Evolutionary conservation across 2,329 filamentous ascomycete species (phyloP).

Genomic region (Talaromyces pinophilus): DNA sequence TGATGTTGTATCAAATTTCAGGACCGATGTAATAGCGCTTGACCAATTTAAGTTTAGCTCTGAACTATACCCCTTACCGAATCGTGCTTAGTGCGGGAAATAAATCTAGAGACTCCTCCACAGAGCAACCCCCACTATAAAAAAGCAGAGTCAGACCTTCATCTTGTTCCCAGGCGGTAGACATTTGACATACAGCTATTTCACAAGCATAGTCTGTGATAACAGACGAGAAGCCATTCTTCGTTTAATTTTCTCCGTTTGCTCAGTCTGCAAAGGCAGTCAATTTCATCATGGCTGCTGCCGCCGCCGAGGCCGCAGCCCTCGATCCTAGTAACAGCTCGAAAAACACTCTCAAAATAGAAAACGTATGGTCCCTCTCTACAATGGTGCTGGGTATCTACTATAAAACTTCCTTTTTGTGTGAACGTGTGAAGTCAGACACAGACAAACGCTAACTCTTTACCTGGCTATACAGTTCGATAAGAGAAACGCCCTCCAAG

Average conservation of each 20-base stretch:
- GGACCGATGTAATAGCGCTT: not conserved
- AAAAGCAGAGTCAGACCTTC: conserved; percentile 12
- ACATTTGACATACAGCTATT: not conserved
- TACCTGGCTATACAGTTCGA: conserved; percentile 62
- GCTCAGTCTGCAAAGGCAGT: not conserved
- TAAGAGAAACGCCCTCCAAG: conserved; percentile 79
- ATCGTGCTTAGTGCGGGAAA: conserved; percentile 18
- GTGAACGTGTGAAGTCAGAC: not conserved
- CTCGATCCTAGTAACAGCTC: conserved; percentile 57
- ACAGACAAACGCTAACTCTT: not conserved
- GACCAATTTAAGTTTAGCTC: not conserved
- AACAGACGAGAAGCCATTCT: not conserved
- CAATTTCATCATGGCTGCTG: conserved; percentile 40
- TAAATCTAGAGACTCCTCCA: conserved; percentile 6
- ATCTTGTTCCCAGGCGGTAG: not conserved
- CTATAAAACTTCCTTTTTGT: not conserved
- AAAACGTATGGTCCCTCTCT: conserved; percentile 50
- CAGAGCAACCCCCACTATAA: conserved; percentile 16
- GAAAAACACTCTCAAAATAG: conserved; percentile 65
- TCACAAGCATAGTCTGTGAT: not conserved
- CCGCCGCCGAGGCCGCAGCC: conserved; percentile 55
- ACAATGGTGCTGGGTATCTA: not conserved
- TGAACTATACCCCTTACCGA: not conserved
- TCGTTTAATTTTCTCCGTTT: not conserved
- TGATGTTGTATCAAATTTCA: not conserved